A percentile compares a stretch with the other conserved stretches of the same genome.
Conservation (phyloP, 2,329 filamentous ascomycete species). For the Coniella vitis region DNA sequence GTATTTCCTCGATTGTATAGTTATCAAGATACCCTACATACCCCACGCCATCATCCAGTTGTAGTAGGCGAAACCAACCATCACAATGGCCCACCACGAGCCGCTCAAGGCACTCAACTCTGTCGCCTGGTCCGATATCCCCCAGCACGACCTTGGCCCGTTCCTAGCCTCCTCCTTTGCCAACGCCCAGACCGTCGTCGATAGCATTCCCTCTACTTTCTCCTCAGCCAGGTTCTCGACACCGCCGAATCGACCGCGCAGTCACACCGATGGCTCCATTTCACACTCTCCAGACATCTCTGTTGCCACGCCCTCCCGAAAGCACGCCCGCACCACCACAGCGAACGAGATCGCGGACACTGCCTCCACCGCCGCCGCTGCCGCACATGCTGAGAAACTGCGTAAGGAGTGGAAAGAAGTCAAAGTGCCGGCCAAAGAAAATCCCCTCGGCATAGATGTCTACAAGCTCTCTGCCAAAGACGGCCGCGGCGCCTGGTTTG, state of each 20-base stretch:
- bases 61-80: no score
- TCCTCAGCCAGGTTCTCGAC: conserved; percentile 32
- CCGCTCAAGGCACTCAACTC: conserved; percentile 52
- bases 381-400: conserved; percentile 38
- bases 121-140: conserved; percentile 42
- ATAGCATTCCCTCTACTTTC: conserved; percentile 64
- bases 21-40: neutral
- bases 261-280: conserved; percentile 48
- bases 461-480: conserved; percentile 78
- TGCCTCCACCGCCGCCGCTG: conserved; percentile 32
- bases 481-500: conserved; percentile 84
- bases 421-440: conserved; percentile 64
- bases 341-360: neutral
- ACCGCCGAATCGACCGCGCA: conserved; percentile 41
- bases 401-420: conserved; percentile 83
- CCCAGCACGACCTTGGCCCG: conserved; percentile 38
- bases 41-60: neutral
- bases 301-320: conserved; percentile 39
- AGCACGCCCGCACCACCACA: conserved; percentile 20
- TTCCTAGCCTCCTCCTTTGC: conserved; percentile 56
- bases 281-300: conserved; percentile 40
- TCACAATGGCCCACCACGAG: conserved; percentile 51
- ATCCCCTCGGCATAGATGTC: conserved; percentile 68
- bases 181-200: conserved; percentile 63
- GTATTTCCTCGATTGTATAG: neutral